Base-by-base conservation (phyloP, 306 rosid genomes). In the Alnus glutinosa region DNA sequence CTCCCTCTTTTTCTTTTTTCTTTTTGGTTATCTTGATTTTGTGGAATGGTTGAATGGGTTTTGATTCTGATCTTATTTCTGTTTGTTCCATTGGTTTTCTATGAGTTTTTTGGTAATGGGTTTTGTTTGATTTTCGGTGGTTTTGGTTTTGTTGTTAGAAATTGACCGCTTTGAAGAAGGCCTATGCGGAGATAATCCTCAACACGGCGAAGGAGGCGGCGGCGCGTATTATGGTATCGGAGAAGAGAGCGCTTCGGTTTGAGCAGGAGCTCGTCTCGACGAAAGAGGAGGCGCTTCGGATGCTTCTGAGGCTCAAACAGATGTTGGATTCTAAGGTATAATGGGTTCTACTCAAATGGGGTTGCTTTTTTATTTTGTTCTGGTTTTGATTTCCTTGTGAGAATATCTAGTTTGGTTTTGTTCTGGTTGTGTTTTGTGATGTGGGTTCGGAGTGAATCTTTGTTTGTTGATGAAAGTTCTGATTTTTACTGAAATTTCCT, bases 201-300 rank as follows among this genome's bases (percentile, higher is more conserved):
- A 88, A 93, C 75, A 90, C 94, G 69, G 96, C 96, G 11, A 93
- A 93, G 81, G 96, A 93, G 54, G 91, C 97, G 10, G 97, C 96
- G 71, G 91, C 91, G 67, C 89, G 97, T 3, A 85, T 93, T 55
- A 81, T 90, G 89, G 86, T 79, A 11, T 91, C 97, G 12, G 97
- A 93, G 88, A 88, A 83, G 70, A 90, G 85, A 80, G 89, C 92
- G 14, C 37, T 75, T 66, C 88, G 84, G 68, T 83, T 83, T 59
- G 94, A 93, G 52, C 80, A 78, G 57, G 97, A 93, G 83, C 85
- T 93, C 71, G 73, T 77, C 74, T 73, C 82, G 9, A 77, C 90
- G 32, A 91, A 93, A 79, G 92, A 89, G 0, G 91, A 91, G 79
- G 87, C 92, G 10, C 91, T 93, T 72, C 83, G 86, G 75, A 91